Evolutionary conservation across 192 early-diverging fungal genomes (phyloP).

Genomic region (Linnemannia hyalina): DNA sequence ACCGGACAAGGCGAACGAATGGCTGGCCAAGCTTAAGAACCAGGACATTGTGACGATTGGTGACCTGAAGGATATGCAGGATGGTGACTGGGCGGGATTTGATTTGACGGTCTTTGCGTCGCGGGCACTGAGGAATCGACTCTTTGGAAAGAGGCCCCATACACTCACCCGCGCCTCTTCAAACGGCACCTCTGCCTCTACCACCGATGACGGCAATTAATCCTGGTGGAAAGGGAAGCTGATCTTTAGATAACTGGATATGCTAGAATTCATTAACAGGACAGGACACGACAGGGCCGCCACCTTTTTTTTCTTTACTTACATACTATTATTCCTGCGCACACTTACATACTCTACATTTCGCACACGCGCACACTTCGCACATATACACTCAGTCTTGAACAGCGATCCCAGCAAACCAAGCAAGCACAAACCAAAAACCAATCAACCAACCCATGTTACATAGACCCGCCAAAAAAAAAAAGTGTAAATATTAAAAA

Average conservation of each 20-base stretch:
- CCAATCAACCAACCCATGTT: background rate
- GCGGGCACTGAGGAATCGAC: constrained; percentile 66
- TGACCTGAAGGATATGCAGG: constrained; percentile 77
- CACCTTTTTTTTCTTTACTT: background rate
- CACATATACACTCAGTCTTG: background rate
- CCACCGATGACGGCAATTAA: constrained; percentile 34
- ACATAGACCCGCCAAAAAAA: constrained; percentile 21
- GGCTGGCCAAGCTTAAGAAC: constrained; percentile 72
- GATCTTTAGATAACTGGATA: background rate
- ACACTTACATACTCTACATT: background rate
- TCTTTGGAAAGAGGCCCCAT: constrained; percentile 59
- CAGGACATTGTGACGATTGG: constrained; percentile 88
- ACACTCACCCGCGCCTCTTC: constrained; percentile 23
- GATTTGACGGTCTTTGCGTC: constrained; percentile 70
- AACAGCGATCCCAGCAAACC: background rate
- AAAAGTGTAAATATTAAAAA: constrained; percentile 27
- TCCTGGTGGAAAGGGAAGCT: background rate
- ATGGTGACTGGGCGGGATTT: constrained; percentile 80
- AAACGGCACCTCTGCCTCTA: background rate
- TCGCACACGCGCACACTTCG: background rate
- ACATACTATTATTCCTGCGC: background rate
- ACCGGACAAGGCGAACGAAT: constrained; percentile 79
- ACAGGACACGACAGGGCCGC: background rate
- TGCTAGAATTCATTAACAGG: background rate
- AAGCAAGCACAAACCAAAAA: background rate